phyloP scores from a whole-genome alignment of 176 grass and related monocot genomes.

The Avena sativa region DNA sequence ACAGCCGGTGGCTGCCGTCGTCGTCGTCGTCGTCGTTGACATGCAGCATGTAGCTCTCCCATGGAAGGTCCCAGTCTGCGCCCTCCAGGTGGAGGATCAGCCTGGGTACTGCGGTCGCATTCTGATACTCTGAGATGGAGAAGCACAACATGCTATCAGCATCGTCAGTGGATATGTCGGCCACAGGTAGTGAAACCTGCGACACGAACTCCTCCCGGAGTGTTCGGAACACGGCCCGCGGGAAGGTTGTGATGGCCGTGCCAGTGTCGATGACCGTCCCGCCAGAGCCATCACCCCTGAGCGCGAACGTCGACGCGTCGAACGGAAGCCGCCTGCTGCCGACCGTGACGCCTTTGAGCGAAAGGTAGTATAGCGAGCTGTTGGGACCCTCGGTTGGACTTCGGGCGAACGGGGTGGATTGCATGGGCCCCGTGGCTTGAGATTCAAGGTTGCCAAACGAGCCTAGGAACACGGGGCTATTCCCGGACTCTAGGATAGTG shows the following conservation, averaged over 20 bases:
- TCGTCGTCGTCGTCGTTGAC: neutral
- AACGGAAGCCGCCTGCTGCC: conserved; percentile 41
- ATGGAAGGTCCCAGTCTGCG: conserved; percentile 51
- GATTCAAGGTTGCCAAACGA: conserved; percentile 32
- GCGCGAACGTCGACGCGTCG: conserved; percentile 37
- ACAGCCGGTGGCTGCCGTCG: neutral
- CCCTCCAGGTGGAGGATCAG: conserved; percentile 54
- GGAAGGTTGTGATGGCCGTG: conserved; percentile 48
- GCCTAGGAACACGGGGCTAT: conserved; percentile 60
- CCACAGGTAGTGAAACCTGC: neutral
- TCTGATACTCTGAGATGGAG: neutral
- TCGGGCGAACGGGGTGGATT: conserved; percentile 47
- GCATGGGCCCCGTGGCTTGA: neutral
- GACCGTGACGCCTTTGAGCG: conserved; percentile 52
- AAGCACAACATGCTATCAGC: conserved; percentile 35
- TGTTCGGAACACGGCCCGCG: conserved; percentile 35
- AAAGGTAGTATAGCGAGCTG: conserved; percentile 49
- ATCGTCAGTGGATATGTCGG: neutral
- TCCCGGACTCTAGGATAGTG: conserved; percentile 35
- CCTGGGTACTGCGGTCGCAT: conserved; percentile 22
- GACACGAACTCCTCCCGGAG: conserved; percentile 46
- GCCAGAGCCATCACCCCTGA: conserved; percentile 46
- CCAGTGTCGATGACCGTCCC: conserved; percentile 70
- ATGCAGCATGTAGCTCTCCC: conserved; percentile 34
- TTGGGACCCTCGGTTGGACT: neutral